phyloP scores from a whole-genome alignment of 2,329 filamentous ascomycete genomes.

The Nemania sp. region DNA sequence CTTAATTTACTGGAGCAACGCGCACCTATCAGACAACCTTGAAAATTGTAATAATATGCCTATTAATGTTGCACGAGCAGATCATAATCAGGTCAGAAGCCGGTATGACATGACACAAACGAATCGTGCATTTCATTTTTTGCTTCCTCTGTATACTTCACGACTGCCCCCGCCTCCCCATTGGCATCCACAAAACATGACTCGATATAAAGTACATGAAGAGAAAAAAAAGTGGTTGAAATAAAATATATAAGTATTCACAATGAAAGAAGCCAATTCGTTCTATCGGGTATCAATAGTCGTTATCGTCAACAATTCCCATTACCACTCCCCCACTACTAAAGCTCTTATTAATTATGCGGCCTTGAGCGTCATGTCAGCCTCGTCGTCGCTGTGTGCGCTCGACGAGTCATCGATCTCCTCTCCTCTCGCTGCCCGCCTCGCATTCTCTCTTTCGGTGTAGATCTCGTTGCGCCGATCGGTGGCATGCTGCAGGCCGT shows the following conservation, averaged over 20 bases:
- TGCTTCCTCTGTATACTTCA: not conserved
- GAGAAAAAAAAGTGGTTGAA: not conserved
- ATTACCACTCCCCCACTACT: slow-evolving; percentile 2
- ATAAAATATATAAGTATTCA: slow-evolving; percentile 5
- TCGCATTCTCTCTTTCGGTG: slow-evolving; percentile 57
- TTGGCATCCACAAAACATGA: not conserved
- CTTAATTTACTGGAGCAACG: too few relatives aligned
- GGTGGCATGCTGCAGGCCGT: slow-evolving; percentile 75
- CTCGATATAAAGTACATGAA: slow-evolving; percentile 11
- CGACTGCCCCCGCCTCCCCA: not conserved
- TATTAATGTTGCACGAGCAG: too few relatives aligned
- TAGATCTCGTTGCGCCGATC: slow-evolving; percentile 73
- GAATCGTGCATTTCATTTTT: too few relatives aligned
- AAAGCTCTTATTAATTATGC: slow-evolving; percentile 15
- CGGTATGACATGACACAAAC: too few relatives aligned
- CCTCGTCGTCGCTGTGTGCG: slow-evolving; percentile 21
- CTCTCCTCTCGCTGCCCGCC: slow-evolving; percentile 53
- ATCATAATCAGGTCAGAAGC: too few relatives aligned
- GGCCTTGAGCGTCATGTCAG: slow-evolving; percentile 27
- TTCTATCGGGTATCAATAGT: slow-evolving; percentile 31
- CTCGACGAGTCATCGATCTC: slow-evolving; percentile 46
- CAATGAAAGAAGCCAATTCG: slow-evolving; percentile 14
- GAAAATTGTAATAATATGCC: too few relatives aligned
- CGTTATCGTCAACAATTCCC: slow-evolving; percentile 25
- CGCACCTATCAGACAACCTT: too few relatives aligned